Evolutionary conservation across 208 protist species (phyloP).

Genomic region (Trypanosoma lewisi): DNA sequence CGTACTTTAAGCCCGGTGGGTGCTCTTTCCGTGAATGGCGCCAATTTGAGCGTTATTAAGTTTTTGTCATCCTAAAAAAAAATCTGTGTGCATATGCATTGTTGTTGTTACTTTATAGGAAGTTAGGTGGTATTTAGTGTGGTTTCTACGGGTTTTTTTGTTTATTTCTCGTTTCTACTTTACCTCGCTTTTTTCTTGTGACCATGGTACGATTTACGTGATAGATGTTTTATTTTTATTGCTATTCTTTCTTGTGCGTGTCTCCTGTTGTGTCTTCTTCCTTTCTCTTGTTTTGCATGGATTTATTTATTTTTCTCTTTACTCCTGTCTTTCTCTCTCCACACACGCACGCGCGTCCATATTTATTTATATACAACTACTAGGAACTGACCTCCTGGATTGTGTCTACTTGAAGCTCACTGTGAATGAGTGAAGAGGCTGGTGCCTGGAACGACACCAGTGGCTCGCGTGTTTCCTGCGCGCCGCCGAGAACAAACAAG

Average conservation of each 20-base stretch:
- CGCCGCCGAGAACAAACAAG: neutral
- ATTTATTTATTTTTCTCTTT: constrained; percentile 5
- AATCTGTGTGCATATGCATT: constrained; percentile 5
- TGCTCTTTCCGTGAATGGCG: constrained; percentile 43
- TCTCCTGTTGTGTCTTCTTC: neutral
- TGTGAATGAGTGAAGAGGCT: constrained; percentile 9
- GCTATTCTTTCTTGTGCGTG: neutral
- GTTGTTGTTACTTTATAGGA: constrained; percentile 10
- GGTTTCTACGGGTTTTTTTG: constrained; percentile 2
- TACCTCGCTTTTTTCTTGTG: constrained; percentile 3
- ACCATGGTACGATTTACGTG: too few species aligned
- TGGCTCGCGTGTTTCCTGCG: neutral
- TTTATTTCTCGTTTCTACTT: neutral
- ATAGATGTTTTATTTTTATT: constrained; percentile 1
- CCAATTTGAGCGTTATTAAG: constrained; percentile 30
- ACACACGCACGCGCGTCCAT: too few species aligned
- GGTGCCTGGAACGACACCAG: neutral
- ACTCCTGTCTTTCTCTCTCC: neutral
- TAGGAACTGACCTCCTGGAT: neutral
- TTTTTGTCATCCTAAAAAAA: constrained; percentile 4
- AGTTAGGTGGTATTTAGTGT: too few species aligned
- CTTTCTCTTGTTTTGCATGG: constrained; percentile 11
- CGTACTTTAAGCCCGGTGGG: constrained; percentile 32
- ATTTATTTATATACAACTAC: too few species aligned
- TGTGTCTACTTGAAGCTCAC: neutral